Evolutionary conservation across 257 asterid species (phyloP), one percentile per base, ranked within the genome.

Genomic region (Thymus quinquecostatus): DNA sequence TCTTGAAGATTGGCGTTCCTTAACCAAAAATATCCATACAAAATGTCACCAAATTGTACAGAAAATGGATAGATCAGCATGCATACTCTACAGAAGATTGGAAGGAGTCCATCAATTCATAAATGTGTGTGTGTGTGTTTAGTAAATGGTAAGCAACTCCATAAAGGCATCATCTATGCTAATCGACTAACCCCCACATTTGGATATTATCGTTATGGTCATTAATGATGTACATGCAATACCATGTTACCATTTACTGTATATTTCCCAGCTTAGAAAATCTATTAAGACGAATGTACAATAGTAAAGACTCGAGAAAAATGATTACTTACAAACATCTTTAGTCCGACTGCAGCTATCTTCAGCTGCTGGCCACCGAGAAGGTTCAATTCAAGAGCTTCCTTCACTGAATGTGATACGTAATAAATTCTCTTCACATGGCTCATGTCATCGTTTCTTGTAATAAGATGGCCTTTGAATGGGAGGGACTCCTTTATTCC

Each of bases 271-370:
- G 30, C 12, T 48, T 1, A 10, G 32, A 28, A 28, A 40, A 28
- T 30, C 36, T 64, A 34, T 34, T 40, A 65, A 49, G 60, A 36
- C 21, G 14, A 70, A 64, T 8, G 54, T 14, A 32, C 65, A 55
- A 45, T 21, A 71, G 48, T 12, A 76, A 72, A 53, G 60, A 69
- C 7, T 59, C 61, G 10, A 60, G 71, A 1, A 40, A 21, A 40
- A 29, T 64, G 56, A 79, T 6, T 68, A 86, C 98, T 87, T 85
- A 92, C 98, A 87, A 92, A 92, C 93, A 95, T 92, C 90, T 95
- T 95, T 68, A 95, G 84, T 64, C 98, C 99, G 76, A 92, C 94
- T 5, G 99, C 81, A 81, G 99, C 95, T 57, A 95, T 95, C 89
- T 95, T 95, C 38, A 95, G 98, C 75, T 85, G 95, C 87, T 92